phyloP scores from a whole-genome alignment of 139 green algal species.

The Chlamydomonas sp. region DNA sequence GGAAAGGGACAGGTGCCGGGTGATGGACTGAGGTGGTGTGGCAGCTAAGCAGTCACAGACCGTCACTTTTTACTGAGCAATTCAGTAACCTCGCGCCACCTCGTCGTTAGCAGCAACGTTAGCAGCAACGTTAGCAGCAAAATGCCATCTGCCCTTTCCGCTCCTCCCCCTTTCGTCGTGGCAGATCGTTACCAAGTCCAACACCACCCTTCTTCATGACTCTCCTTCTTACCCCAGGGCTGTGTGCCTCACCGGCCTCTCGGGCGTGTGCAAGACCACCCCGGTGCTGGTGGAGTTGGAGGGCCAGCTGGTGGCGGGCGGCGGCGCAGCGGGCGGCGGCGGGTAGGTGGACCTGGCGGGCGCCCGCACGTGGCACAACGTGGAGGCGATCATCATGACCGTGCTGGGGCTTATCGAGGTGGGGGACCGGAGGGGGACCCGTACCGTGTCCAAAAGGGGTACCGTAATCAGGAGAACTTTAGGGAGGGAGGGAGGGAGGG shows the following conservation, averaged over 20 bases:
- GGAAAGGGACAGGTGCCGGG: too few species aligned
- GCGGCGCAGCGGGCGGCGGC: not conserved
- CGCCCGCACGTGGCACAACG: slow-evolving; percentile 27
- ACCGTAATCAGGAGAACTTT: too few species aligned
- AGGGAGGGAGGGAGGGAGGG: not conserved
- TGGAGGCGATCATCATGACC: slow-evolving; percentile 21
- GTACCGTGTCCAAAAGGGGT: too few species aligned
- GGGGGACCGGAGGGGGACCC: not conserved
- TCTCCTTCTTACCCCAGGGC: not conserved
- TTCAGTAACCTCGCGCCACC: too few species aligned
- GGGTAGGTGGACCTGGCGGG: slow-evolving; percentile 38
- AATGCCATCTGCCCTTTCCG: not conserved
- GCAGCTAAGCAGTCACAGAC: too few species aligned
- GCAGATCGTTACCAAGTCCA: too few species aligned
- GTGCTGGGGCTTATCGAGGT: slow-evolving; percentile 38
- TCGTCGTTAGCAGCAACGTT: too few species aligned
- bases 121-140: too few species aligned
- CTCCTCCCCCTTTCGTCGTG: not conserved
- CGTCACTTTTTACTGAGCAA: too few species aligned
- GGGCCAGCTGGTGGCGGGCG: not conserved
- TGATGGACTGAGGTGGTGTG: too few species aligned
- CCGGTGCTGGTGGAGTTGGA: not conserved
- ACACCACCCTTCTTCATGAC: too few species aligned
- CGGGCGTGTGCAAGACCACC: slow-evolving; percentile 32
- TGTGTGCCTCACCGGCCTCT: slow-evolving; percentile 4